Evolutionary conservation across 768 basidiomycete species (phyloP), one percentile per base, ranked within the genome.

Genomic region (Cyathus striatus): DNA sequence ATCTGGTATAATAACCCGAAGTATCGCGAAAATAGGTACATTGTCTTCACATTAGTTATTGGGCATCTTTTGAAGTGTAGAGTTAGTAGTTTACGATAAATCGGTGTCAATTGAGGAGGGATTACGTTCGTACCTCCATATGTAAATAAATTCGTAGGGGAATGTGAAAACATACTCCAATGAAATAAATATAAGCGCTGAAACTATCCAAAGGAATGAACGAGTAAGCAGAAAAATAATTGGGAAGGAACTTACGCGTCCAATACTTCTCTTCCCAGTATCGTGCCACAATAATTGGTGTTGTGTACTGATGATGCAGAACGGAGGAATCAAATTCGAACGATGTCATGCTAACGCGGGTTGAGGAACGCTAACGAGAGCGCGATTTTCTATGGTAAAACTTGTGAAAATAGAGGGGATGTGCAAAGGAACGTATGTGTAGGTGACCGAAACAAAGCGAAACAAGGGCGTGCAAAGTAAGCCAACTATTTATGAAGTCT

Each of bases 61-160:
- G 38, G 38, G 9, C 6, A 18, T 22, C 21, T 40, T 40, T 22
- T 6, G 20, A 53, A 4, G 33, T 16, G 2, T 17, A 2, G 5
- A 26, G n/a, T 30, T 9, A n/a, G 27, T 9, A 9, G 24, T 4
- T 21, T 21, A 24, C 7, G 35, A 18, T 10, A 10, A 18, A 18
- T 9, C 7, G 7, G 7, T 18, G 35, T 6, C 10, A 18, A 48
- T 32, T 12, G 32, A 18, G 21, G 39, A 6, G 41, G 45, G 23
- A 53, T 43, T 38, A 36, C 7, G 43, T 27, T 2, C 24, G 10
- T 18, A 40, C 38, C 18, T 40, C 38, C 38, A 40, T 14, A 40
- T 40, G 38, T 40, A 40, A 9, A 14, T 10, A 18, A 21, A 25
- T 18, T 40, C 38, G 13, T 40, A 18, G 17, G 13, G 17, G 7